Percentiles rank a stretch among this genome's conserved stretches.
Evolutionary conservation across 2,329 filamentous ascomycete species (phyloP).

Genomic region (Exophiala alcalophila): DNA sequence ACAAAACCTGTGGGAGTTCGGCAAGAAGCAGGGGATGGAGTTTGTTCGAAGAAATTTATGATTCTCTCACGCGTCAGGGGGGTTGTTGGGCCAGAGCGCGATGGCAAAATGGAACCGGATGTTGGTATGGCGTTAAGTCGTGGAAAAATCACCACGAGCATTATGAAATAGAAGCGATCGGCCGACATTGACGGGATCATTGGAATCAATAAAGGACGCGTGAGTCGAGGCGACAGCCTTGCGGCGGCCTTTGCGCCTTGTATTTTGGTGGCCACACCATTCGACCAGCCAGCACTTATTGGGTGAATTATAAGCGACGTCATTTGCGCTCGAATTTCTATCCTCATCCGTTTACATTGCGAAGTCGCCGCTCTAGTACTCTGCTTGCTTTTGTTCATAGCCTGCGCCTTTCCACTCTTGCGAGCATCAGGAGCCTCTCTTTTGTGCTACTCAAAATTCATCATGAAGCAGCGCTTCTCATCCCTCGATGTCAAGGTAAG

Average conservation of each 20-base stretch:
- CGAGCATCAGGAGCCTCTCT: too few relatives aligned
- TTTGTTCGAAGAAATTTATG: constrained; percentile 67
- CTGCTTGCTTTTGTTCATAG: too few relatives aligned
- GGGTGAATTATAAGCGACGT: constrained; percentile 16
- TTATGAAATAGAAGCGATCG: constrained; percentile 10
- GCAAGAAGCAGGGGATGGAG: constrained; percentile 86
- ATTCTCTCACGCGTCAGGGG: constrained; percentile 1
- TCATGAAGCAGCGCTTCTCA: constrained; percentile 60
- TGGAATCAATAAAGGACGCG: too few relatives aligned
- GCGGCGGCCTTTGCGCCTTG: too few relatives aligned
- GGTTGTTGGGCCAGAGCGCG: neutral
- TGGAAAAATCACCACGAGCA: constrained; percentile 3
- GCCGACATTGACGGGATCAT: too few relatives aligned
- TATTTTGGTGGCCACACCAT: too few relatives aligned
- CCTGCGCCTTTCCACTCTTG: too few relatives aligned
- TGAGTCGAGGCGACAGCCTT: too few relatives aligned
- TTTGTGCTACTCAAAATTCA: too few relatives aligned
- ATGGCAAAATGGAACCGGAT: neutral
- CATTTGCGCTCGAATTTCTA: constrained; percentile 5
- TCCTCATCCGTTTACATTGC: neutral
- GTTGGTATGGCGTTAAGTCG: constrained; percentile 11
- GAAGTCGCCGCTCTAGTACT: too few relatives aligned
- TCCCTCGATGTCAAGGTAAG: constrained; percentile 59
- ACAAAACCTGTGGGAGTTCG: constrained; percentile 89
- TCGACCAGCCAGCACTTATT: too few relatives aligned